Evolutionary conservation across 345 rosid species (phyloP), one percentile per base, ranked within the genome.

Genomic region (Raphanus raphanistrum): DNA sequence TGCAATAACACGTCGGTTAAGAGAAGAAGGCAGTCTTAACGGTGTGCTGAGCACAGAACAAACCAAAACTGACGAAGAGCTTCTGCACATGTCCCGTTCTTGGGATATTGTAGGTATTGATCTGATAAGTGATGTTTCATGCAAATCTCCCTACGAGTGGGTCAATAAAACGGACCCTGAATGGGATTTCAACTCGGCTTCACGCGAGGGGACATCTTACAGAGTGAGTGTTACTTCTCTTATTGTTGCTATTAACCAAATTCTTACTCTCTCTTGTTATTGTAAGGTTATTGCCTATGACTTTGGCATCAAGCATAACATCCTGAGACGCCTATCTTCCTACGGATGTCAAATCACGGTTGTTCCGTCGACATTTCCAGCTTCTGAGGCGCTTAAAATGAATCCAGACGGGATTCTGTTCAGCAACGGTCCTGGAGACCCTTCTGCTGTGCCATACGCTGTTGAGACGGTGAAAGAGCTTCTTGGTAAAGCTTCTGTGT

Each of bases 381-480:
- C 99, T 74, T 84, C 90, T 17, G 97, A 91, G 80, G 83, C 85
- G 3, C 86, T 92, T 32, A 92, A 89, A 74, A 58, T 91, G 93
- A 90, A 89, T 62, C 99, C 99, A 4, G 92, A 91, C 29, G 97
- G 99, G 63, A 92, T 96, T 82, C 89, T 96, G 80, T 93, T 96
- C 84, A 91, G 99, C 87, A 93, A 96, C 69, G 98, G 97, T 66
- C 99, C 99, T 0, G 99, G 99, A 61, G 98, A 93, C 67, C 96
- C 98, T 71, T 96, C 99, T 70, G 97, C 97, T 50, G 97, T 90
- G 74, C 97, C 98, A 25, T 96, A 91, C 78, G 96, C 97, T 70
- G 96, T 96, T 66, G 86, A 91, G 80, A 89, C 90, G 6, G 98
- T 93, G 16, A 93, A 86, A 73, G 85, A 90, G 83, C 80, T 90